phyloP scores from a whole-genome alignment of 441 rosid species.

The Bruguiera hainesii region DNA sequence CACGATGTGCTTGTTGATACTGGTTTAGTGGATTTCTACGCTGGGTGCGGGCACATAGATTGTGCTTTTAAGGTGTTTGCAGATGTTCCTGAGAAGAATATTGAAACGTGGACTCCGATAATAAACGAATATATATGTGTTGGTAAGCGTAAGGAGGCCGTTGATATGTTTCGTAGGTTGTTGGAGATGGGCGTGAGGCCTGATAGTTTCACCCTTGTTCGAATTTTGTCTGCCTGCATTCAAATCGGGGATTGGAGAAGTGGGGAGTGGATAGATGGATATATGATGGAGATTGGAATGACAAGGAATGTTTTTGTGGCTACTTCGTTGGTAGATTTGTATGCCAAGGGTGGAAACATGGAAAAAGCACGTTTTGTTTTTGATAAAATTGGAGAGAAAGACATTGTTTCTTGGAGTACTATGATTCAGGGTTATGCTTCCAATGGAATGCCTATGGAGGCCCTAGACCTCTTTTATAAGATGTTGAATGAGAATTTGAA shows the following conservation, averaged over 20 bases:
- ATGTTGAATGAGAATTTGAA: constrained; percentile 38
- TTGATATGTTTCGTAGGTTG: constrained; percentile 35
- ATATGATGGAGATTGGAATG: constrained; percentile 31
- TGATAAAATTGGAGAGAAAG: constrained; percentile 39
- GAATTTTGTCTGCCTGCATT: constrained; percentile 45
- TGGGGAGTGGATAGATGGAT: constrained; percentile 50
- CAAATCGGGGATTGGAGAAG: constrained; percentile 37
- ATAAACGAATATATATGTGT: constrained; percentile 37
- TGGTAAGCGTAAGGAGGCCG: constrained; percentile 38
- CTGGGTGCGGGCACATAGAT: constrained; percentile 32
- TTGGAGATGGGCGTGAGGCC: constrained; percentile 53
- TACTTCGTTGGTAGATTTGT: constrained; percentile 51
- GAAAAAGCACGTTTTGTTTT: constrained; percentile 35
- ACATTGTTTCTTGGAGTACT: constrained; percentile 48
- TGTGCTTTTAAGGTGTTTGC: constrained; percentile 40
- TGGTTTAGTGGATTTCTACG: constrained; percentile 37
- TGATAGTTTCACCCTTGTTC: constrained; percentile 52
- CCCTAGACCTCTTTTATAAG: constrained; percentile 34
- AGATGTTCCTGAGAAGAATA: constrained; percentile 37
- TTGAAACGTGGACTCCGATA: constrained; percentile 48
- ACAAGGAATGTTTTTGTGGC: constrained; percentile 40
- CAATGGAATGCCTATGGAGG: constrained; percentile 45
- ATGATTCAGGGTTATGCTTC: constrained; percentile 55
- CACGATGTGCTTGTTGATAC: constrained; percentile 37
- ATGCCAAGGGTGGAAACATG: constrained; percentile 46